phyloP scores from a whole-genome alignment of 2,329 filamentous ascomycete genomes.

The Beauveria scarabaeidicola region DNA sequence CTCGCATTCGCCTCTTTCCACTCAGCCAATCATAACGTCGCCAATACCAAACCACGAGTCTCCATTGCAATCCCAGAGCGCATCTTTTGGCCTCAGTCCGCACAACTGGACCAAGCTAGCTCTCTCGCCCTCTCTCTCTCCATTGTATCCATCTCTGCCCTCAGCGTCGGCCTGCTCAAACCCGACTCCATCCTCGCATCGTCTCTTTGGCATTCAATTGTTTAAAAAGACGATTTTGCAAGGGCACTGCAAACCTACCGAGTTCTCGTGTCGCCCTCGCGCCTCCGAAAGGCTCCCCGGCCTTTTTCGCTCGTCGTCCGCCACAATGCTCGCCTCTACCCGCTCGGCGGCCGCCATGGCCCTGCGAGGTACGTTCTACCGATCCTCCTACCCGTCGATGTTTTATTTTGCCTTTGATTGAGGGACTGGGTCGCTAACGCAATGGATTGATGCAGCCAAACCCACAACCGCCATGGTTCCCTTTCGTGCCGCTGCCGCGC shows the following conservation, averaged over 20 bases:
- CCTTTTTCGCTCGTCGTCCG: conserved; percentile 9
- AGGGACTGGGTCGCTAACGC: not conserved
- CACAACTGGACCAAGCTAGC: not conserved
- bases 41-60: conserved; percentile 8
- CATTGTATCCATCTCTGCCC: not conserved
- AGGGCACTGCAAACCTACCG: not conserved
- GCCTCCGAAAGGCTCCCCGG: not conserved
- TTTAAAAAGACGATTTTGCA: not conserved
- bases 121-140: not conserved
- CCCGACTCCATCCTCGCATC: not conserved
- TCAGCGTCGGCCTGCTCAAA: not conserved
- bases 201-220: conserved; percentile 7
- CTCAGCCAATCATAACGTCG: conserved; percentile 11
- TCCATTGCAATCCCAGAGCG: conserved; percentile 8
- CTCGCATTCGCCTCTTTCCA: not conserved
- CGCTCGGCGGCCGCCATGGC: conserved; percentile 45
- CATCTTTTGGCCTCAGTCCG: conserved; percentile 10
- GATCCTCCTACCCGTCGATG: not conserved
- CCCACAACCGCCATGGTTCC: conserved; percentile 55
- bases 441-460: conserved; percentile 43
- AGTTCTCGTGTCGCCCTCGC: not conserved
- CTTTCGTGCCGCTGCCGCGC: conserved; percentile 53
- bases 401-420: not conserved
- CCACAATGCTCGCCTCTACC: conserved; percentile 39
- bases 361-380: conserved; percentile 36